phyloP scores from a whole-genome alignment of 345 rosid genomes.

The Dipteronia dyeriana region DNA sequence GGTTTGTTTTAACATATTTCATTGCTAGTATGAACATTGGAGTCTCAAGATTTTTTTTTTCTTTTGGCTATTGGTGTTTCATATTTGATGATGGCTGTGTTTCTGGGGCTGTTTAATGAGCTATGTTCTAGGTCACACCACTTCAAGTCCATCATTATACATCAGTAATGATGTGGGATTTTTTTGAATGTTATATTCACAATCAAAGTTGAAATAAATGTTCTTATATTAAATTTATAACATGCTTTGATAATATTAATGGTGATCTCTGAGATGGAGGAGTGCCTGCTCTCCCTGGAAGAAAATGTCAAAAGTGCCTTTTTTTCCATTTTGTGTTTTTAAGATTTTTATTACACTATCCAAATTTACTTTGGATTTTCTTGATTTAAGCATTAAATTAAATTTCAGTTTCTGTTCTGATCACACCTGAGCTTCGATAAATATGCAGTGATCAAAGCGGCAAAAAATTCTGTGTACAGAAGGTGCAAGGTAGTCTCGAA shows the following conservation, averaged over 20 bases:
- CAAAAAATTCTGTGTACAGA: constrained; percentile 20
- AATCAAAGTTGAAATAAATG: background rate
- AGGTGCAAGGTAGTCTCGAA: constrained; percentile 33
- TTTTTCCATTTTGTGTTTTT: background rate
- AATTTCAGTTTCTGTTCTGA: background rate
- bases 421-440: background rate
- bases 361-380: background rate
- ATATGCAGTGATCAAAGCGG: constrained; percentile 27
- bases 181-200: background rate
- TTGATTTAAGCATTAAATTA: background rate
- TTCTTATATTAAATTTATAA: background rate
- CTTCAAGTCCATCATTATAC: background rate
- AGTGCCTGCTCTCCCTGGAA: background rate
- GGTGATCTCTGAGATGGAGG: background rate
- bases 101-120: background rate
- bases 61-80: background rate
- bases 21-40: background rate
- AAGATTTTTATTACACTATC: background rate
- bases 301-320: background rate
- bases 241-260: constrained; percentile 7
- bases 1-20: background rate
- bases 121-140: background rate
- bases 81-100: background rate
- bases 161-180: background rate
- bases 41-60: background rate